A percentile compares a stretch with the other conserved stretches of the same genome.
Conservation (phyloP, 371 early-diverging fungal genomes). For the Neoconidiobolus thromboides region DNA sequence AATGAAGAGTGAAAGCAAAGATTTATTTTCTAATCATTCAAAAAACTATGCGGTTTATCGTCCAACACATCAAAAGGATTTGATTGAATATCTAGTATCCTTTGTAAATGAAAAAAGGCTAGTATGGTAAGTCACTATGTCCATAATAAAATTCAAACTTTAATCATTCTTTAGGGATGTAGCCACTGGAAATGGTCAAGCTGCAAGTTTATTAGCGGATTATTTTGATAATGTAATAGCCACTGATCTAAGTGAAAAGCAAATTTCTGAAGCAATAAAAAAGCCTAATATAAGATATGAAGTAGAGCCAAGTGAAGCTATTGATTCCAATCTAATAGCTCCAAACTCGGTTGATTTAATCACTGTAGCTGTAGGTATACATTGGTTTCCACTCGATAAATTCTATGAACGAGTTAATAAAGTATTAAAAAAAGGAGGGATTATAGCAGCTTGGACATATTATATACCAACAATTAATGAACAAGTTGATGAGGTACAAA, state of each 20-base stretch:
- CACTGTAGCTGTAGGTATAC: slow-evolving; percentile 1
- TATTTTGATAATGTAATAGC: not conserved
- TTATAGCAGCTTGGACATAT: slow-evolving; percentile 1
- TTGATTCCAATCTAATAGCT: not conserved
- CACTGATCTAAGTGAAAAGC: not conserved
- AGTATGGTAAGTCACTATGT: not conserved
- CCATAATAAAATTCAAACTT: not conserved
- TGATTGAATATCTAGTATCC: not conserved
- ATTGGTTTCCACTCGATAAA: slow-evolving; percentile 2
- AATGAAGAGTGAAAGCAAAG: not conserved
- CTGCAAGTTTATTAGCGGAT: not conserved
- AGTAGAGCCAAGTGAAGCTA: not conserved
- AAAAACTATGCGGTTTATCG: not conserved
- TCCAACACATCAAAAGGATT: not conserved
- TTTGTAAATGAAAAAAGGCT: not conserved
- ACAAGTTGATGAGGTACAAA: not conserved
- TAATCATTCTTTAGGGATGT: not conserved
- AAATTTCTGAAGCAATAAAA: not conserved
- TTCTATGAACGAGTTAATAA: slow-evolving; percentile 2
- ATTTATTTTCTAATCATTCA: not conserved
- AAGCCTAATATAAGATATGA: not conserved
- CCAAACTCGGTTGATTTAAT: slow-evolving; percentile 3
- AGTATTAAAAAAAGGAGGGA: slow-evolving; percentile 5
- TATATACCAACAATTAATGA: not conserved
- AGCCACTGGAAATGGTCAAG: slow-evolving; percentile 3